Evolutionary conservation across 441 rosid species (phyloP).

Genomic region (Croton laevigatus): DNA sequence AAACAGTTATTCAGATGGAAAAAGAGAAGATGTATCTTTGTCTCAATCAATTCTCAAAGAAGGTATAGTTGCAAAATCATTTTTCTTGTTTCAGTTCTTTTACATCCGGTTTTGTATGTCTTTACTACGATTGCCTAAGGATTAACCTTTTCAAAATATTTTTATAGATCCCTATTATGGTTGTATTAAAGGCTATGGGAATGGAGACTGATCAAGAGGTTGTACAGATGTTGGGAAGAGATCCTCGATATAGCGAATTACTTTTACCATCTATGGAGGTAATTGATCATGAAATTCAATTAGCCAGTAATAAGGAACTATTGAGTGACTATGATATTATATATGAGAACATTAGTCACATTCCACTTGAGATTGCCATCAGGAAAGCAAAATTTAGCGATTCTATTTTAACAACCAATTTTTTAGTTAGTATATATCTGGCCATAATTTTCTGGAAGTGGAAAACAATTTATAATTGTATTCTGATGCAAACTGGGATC

Average conservation of each 20-base stretch:
- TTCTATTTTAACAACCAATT: not conserved
- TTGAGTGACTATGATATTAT: slow-evolving; percentile 1
- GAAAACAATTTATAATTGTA: not conserved
- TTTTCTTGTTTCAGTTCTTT: not conserved
- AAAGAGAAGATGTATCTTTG: slow-evolving; percentile 79
- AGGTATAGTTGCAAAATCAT: slow-evolving; percentile 38
- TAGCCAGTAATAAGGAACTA: not conserved
- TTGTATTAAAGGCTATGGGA: slow-evolving; percentile 93
- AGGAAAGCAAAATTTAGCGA: not conserved
- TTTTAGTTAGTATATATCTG: not conserved
- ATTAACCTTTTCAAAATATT: slow-evolving; percentile 17
- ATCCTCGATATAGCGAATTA: slow-evolving; percentile 75
- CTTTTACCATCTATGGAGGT: slow-evolving; percentile 94
- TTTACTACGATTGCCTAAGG: not conserved
- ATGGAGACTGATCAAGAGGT: slow-evolving; percentile 98
- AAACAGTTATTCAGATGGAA: slow-evolving; percentile 88
- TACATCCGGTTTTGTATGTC: not conserved
- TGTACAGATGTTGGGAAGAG: slow-evolving; percentile 94
- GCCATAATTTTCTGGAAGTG: not conserved
- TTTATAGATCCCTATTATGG: slow-evolving; percentile 76
- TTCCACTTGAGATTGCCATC: not conserved
- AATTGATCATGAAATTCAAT: slow-evolving; percentile 16
- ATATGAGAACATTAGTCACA: not conserved
- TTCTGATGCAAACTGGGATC: not conserved
- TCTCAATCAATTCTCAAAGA: slow-evolving; percentile 67